A percentile compares a stretch with the other conserved stretches of the same genome.
phyloP scores from a whole-genome alignment of 2,329 filamentous ascomycete genomes.

The Sporothrix inflata region DNA sequence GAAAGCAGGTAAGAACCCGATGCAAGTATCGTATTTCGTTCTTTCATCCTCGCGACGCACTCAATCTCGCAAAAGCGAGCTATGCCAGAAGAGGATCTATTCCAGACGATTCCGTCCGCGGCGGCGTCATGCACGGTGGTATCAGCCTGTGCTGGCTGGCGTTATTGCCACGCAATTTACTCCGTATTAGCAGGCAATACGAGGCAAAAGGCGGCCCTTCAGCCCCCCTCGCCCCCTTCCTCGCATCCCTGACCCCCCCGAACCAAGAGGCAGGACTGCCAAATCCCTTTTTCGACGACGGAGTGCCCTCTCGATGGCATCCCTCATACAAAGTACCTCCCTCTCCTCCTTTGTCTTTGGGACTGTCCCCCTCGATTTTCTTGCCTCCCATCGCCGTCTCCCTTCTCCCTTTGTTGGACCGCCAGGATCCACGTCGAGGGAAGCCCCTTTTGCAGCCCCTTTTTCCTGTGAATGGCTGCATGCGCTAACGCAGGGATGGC shows the following conservation, averaged over 20 bases:
- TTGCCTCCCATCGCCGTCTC: not conserved
- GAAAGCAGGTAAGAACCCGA: too few relatives aligned
- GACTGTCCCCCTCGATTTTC: not conserved
- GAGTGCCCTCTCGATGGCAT: too few relatives aligned
- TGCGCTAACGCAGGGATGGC: slow-evolving; percentile 26
- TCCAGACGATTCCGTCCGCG: slow-evolving; percentile 12
- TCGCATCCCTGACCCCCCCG: not conserved
- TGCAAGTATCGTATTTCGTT: too few relatives aligned
- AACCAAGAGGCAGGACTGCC: not conserved
- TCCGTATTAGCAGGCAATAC: not conserved
- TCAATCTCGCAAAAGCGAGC: not conserved
- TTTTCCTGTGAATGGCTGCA: slow-evolving; percentile 1
- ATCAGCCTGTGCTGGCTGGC: not conserved
- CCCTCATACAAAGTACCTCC: too few relatives aligned
- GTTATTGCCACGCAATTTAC: not conserved
- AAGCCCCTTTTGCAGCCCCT: slow-evolving; percentile 16
- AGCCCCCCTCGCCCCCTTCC: not conserved
- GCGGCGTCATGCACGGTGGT: not conserved
- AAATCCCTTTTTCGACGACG: not conserved
- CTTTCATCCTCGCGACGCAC: too few relatives aligned
- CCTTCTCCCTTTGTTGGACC: not conserved
- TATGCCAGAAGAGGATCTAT: slow-evolving; percentile 5
- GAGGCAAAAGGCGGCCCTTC: not conserved
- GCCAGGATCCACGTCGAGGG: not conserved
- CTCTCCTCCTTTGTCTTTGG: not conserved